A percentile compares a stretch with the other conserved stretches of the same genome.
phyloP scores from a whole-genome alignment of 352 stramenopile genomes.

The Phytopythium litorale region DNA sequence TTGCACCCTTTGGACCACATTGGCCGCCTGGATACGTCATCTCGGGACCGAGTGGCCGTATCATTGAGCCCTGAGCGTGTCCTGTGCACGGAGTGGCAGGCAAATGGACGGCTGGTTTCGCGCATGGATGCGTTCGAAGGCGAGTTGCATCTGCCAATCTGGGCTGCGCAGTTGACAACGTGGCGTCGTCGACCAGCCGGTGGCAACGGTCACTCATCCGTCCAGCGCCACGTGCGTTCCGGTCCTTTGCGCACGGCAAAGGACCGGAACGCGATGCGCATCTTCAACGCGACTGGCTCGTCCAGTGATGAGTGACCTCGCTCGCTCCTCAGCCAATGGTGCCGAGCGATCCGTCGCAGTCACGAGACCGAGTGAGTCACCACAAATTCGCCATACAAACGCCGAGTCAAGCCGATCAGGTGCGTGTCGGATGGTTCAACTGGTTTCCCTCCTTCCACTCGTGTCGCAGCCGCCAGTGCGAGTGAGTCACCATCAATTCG shows the following conservation, averaged over 20 bases:
- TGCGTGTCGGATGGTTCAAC: too few species aligned
- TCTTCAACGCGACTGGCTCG: not conserved
- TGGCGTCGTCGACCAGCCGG: not conserved
- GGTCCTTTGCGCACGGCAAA: slow-evolving; percentile 1
- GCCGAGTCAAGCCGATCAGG: not conserved
- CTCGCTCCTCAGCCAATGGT: not conserved
- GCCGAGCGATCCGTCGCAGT: not conserved
- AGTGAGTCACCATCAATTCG: slow-evolving; percentile 1
- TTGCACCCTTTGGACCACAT: too few species aligned
- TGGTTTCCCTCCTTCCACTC: too few species aligned
- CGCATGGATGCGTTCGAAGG: too few species aligned
- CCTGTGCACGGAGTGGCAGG: too few species aligned
- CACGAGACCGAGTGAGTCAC: not conserved
- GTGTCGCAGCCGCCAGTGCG: not conserved
- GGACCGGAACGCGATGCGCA: slow-evolving; percentile 2
- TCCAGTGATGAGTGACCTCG: not conserved
- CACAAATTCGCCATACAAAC: not conserved
- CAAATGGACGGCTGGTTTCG: too few species aligned
- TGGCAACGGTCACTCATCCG: not conserved
- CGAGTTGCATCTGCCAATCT: too few species aligned
- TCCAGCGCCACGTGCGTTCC: not conserved
- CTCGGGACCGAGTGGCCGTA: too few species aligned
- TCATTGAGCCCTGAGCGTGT: too few species aligned
- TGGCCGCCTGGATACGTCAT: too few species aligned
- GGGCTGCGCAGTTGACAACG: slow-evolving; percentile 1